Base-by-base conservation (phyloP, 1,284 basidiomycete species). In the Phaffia rhodozyma region DNA sequence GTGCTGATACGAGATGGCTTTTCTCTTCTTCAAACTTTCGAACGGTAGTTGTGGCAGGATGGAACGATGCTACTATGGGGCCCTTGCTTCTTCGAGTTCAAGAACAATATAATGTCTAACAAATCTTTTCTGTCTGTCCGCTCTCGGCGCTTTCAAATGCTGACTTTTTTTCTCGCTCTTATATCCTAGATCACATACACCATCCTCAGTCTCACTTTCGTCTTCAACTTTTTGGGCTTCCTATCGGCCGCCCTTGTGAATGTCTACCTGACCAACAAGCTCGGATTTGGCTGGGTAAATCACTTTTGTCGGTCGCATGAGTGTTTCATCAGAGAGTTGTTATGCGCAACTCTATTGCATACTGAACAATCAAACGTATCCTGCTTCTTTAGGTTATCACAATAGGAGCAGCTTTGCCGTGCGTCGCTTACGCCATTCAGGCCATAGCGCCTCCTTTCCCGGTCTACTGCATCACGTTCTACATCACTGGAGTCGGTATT, bases 61-160 rank as follows among this genome's bases (percentile, higher is more conserved):
- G 34, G 63, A 52, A 65, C 32, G 63, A 65, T 49, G 63, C 58
- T 3, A 51, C 63, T 5, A 60, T 55, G 18, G 63, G 63, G 1
- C 58, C 63, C 32, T 27, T 65, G 18, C 58, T 65, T 20, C 63
- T 60, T 18, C 23, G 58, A 16, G 54, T 65, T 21, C 57, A 49
- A 51, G 52, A 18, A 16, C 52, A 60, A 32, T 64, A 64, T 53
- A 18, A 48, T 34, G 50, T 64, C 1, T 11, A 9, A 38, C 23
- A 3, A 25, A 20, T 18, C 25, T 23, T 20, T 43, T 29, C 29
- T 43, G 4, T 52, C 3, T 48, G 1, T 53, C 6, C 47, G 23
- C 9, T 49, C 5, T 43, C 13, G 16, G 13, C 29, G 25, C 20
- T 21, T 32, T 25, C 30, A 38, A 38, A 61, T 30, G 4, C 27